A percentile compares a stretch with the other conserved stretches of the same genome.
phyloP scores from a whole-genome alignment of 371 early-diverging fungal species.

The Coemansia sp. region DNA sequence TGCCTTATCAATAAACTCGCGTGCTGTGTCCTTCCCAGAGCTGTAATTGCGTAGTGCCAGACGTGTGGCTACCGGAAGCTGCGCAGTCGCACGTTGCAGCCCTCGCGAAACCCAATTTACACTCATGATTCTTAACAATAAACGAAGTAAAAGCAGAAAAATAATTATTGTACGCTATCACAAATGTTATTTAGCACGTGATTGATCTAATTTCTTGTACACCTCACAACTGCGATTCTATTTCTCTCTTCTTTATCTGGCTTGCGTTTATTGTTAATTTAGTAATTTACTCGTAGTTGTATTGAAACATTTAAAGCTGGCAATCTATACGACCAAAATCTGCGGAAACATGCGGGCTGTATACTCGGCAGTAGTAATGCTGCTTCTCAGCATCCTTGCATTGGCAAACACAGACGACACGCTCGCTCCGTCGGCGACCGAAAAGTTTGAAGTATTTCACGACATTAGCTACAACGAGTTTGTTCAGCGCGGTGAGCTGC shows the following conservation, averaged over 20 bases:
- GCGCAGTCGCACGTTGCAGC: background rate
- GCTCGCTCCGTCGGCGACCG: background rate
- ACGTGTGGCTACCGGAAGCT: background rate
- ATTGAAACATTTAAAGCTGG: background rate
- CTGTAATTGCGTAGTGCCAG: conserved; percentile 2
- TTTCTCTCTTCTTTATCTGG: background rate
- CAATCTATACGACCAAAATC: background rate
- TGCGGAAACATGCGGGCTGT: background rate
- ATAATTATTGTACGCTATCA: too few species aligned
- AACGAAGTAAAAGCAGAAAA: background rate
- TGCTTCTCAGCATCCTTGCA: conserved; percentile 2
- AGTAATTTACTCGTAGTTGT: background rate
- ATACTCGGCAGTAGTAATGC: conserved; percentile 1
- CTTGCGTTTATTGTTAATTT: background rate
- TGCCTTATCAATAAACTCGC: conserved; percentile 42
- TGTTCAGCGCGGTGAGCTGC: conserved; percentile 40
- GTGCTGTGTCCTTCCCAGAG: conserved; percentile 38
- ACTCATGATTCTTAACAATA: background rate
- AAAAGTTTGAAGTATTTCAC: conserved; percentile 34
- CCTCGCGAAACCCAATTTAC: background rate
- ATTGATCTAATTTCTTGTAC: background rate
- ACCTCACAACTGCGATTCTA: background rate
- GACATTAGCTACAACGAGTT: conserved; percentile 12
- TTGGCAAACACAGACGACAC: conserved; percentile 1
- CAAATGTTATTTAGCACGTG: background rate